phyloP scores from a whole-genome alignment of 257 asterid species.

The Scutellaria minor region DNA sequence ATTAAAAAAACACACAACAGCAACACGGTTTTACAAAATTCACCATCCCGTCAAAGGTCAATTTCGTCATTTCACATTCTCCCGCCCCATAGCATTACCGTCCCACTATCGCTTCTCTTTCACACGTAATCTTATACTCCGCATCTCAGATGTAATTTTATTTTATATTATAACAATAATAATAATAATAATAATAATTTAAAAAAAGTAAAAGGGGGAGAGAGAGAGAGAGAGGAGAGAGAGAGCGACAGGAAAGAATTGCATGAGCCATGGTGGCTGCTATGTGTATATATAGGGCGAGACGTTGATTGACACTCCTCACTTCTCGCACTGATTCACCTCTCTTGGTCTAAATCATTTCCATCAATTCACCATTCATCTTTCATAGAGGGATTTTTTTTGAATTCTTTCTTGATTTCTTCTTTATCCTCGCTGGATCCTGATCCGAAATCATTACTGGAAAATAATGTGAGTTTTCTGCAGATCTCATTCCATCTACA shows the following conservation, averaged over 20 bases:
- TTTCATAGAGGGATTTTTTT: conserved; percentile 32
- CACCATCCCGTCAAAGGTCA: conserved; percentile 32
- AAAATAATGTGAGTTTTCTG: conserved; percentile 37
- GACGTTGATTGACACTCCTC: conserved; percentile 36
- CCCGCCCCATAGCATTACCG: conserved; percentile 35
- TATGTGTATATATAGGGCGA: conserved; percentile 33
- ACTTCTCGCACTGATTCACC: conserved; percentile 31
- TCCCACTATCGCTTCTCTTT: conserved; percentile 7
- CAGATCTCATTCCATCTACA: conserved; percentile 25
- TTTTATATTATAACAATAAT: no score
- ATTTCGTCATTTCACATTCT: conserved; percentile 26
- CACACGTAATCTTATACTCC: not conserved
- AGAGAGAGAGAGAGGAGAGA: not conserved
- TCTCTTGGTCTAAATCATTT: conserved; percentile 32
- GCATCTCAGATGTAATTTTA: not conserved
- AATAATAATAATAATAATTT: no score
- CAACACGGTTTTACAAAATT: not conserved
- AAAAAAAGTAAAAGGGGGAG: no score
- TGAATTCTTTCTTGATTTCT: conserved; percentile 21
- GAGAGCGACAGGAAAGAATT: conserved; percentile 3
- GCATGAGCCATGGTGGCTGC: conserved; percentile 35
- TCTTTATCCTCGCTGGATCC: conserved; percentile 29
- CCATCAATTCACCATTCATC: conserved; percentile 27
- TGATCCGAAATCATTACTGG: conserved; percentile 15
- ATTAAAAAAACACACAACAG: not conserved